A percentile compares a stretch with the other conserved stretches of the same genome.
Conservation (phyloP, 176 grass and related monocot genomes). For the Aechmea fasciata region DNA sequence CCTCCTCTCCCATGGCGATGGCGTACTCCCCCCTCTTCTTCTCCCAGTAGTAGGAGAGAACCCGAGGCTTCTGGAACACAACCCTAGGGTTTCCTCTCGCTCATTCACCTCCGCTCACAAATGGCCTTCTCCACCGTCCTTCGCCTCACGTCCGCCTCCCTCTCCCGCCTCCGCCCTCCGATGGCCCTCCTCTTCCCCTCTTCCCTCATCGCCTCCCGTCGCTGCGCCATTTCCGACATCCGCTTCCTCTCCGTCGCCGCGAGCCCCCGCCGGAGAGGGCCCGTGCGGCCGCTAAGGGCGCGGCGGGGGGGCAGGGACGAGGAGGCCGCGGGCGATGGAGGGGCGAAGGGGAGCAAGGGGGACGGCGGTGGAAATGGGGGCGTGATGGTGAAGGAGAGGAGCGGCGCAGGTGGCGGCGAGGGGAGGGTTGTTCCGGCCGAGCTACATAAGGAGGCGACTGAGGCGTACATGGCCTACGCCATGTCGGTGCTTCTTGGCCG, state of each 20-base stretch:
- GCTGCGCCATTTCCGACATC: constrained; percentile 21
- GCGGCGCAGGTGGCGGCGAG: neutral
- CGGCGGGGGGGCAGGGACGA: constrained; percentile 16
- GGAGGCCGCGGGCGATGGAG: constrained; percentile 1
- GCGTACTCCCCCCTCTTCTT: neutral
- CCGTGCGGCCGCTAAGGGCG: constrained; percentile 1
- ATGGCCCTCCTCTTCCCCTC: constrained; percentile 32
- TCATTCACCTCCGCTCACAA: neutral
- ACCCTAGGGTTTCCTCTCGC: neutral
- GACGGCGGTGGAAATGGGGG: constrained; percentile 17
- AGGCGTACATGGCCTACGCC: constrained; percentile 87
- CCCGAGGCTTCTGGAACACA: neutral
- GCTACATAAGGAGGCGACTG: constrained; percentile 87
- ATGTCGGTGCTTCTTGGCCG: constrained; percentile 94
- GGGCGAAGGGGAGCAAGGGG: constrained; percentile 10
- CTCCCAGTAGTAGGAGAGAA: too few species aligned
- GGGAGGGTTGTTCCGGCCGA: constrained; percentile 64
- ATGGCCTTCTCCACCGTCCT: constrained; percentile 57
- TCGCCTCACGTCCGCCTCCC: constrained; percentile 30
- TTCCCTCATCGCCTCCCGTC: constrained; percentile 14
- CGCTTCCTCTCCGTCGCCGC: constrained; percentile 24
- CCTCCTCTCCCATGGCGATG: constrained; percentile 8
- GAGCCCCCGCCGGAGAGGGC: neutral
- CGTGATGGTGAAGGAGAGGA: constrained; percentile 20
- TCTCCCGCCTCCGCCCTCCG: constrained; percentile 11